These are phyloP conservation scores for Wickerhamomyces canadensis DNA, from an alignment of 805 yeast species.

Conservation along the genomic window DNA sequence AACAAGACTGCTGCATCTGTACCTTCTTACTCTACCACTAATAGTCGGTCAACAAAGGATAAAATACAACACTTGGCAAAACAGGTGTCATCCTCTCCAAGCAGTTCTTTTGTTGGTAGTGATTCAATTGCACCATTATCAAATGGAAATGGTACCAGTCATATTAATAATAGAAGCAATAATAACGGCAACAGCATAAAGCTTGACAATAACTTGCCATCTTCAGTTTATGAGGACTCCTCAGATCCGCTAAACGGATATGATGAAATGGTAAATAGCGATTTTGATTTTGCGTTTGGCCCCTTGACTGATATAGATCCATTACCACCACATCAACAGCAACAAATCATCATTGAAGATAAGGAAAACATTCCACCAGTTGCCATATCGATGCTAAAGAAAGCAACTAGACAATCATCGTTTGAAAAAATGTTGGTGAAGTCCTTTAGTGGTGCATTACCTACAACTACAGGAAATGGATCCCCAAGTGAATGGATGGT, in stretches of 20 bases:
- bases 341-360: conserved; percentile 12
- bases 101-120: conserved; percentile 8
- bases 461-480: conserved; percentile 9
- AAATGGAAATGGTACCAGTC: too few relatives aligned
- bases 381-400: conserved; percentile 1
- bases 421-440: conserved; percentile 34
- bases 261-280: conserved; percentile 24
- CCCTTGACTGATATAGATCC: conserved; percentile 28
- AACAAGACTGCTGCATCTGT: conserved; percentile 9
- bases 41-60: not conserved
- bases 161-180: too few relatives aligned
- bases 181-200: too few relatives aligned
- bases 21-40: not conserved
- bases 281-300: conserved; percentile 25
- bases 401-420: conserved; percentile 25
- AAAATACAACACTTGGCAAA: conserved; percentile 2
- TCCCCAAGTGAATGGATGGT: conserved; percentile 25
- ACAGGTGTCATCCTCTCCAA: conserved; percentile 12
- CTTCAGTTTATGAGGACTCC: conserved; percentile 13
- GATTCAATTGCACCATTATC: conserved; percentile 6
- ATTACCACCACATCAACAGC: conserved; percentile 15
- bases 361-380: conserved; percentile 37
- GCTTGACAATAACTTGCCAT: not conserved
- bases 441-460: conserved; percentile 30
- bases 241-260: conserved; percentile 34